Percentiles rank a stretch among this genome's conserved stretches.
phyloP scores from a whole-genome alignment of 352 stramenopile genomes.

The Pythium rishiriense region DNA sequence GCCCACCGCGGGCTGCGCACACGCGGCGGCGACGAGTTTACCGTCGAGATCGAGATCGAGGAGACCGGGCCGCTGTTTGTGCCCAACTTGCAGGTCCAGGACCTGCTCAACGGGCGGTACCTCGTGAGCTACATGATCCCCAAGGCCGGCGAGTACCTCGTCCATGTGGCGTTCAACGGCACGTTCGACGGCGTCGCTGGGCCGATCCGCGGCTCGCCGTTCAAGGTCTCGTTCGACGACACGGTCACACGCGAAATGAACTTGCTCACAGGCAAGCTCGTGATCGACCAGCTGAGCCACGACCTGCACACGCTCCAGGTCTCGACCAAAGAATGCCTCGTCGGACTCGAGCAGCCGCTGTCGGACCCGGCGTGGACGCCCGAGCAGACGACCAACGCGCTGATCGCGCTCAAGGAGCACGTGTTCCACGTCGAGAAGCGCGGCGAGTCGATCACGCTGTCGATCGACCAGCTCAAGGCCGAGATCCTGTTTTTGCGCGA shows the following conservation, averaged over 20 bases:
- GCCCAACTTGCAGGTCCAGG: slow-evolving; percentile 65
- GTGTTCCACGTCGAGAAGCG: slow-evolving; percentile 80
- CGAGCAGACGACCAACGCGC: slow-evolving; percentile 56
- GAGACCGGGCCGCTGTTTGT: slow-evolving; percentile 53
- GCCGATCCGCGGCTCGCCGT: slow-evolving; percentile 90
- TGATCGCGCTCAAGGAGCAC: slow-evolving; percentile 78
- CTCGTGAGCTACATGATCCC: slow-evolving; percentile 90
- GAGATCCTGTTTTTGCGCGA: slow-evolving; percentile 70
- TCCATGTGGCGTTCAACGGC: slow-evolving; percentile 90
- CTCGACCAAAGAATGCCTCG: slow-evolving; percentile 64
- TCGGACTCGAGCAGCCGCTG: slow-evolving; percentile 71
- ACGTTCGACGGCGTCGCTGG: slow-evolving; percentile 91
- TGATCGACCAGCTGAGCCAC: slow-evolving; percentile 67
- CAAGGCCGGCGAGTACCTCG: slow-evolving; percentile 77
- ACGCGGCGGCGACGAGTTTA: slow-evolving; percentile 93
- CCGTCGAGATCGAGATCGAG: slow-evolving; percentile 61
- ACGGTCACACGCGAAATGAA: slow-evolving; percentile 82
- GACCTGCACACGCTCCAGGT: slow-evolving; percentile 65
- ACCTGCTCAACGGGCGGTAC: slow-evolving; percentile 94
- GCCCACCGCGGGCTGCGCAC: slow-evolving; percentile 72
- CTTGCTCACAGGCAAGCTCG: slow-evolving; percentile 77
- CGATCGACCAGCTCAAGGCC: slow-evolving; percentile 66
- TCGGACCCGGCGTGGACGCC: slow-evolving; percentile 56
- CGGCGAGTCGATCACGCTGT: slow-evolving; percentile 55
- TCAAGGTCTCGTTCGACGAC: slow-evolving; percentile 77